Evolutionary conservation across 495 filamentous ascomycete genomes (phyloP).

Genomic region (Aspergillus saccharolyticus): DNA sequence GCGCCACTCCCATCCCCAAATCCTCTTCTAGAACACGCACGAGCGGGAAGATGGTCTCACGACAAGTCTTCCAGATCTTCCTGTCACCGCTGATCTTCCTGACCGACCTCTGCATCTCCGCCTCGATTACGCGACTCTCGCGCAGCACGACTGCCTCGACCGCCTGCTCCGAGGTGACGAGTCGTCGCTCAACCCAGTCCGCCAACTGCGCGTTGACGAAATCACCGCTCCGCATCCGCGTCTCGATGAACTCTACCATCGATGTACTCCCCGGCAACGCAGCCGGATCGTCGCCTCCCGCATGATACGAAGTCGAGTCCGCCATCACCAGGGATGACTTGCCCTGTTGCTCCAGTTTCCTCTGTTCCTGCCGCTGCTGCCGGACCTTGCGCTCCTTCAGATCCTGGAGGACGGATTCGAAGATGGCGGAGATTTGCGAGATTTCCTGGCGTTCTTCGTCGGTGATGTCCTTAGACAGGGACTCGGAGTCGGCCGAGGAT

Average conservation of each 20-base stretch:
- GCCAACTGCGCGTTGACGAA: constrained; percentile 20
- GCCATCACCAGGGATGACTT: neutral
- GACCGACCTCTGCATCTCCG: constrained; percentile 24
- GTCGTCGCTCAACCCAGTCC: constrained; percentile 12
- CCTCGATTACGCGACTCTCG: constrained; percentile 27
- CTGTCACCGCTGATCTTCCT: constrained; percentile 53
- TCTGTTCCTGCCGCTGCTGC: neutral
- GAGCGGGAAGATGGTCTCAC: constrained; percentile 63
- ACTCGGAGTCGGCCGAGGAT: neutral
- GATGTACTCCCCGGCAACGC: neutral
- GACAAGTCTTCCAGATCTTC: constrained; percentile 67
- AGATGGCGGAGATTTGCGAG: constrained; percentile 25
- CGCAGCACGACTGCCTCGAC: constrained; percentile 26
- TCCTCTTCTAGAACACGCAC: constrained; percentile 36
- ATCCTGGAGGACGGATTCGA: constrained; percentile 26
- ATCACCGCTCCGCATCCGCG: constrained; percentile 6
- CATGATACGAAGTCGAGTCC: neutral
- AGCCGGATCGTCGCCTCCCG: neutral
- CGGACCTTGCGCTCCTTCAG: constrained; percentile 3
- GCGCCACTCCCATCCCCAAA: neutral
- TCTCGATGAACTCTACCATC: neutral
- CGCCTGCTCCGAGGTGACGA: constrained; percentile 21
- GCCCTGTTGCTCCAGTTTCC: neutral
- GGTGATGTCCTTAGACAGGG: neutral
- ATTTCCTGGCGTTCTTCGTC: constrained; percentile 19